Conservation (phyloP, 306 rosid species). For the Cucumis sativus region Cucumber_9930_V3 NC_026655.2:11113501-11114000, state of each 20-base stretch:
- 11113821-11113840: neutral
- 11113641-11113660: neutral
- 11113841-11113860: neutral
- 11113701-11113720: neutral
- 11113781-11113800: neutral
- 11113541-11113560: neutral
- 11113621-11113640: neutral
- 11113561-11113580: conserved; percentile 2
- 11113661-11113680: neutral
- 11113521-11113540: neutral
- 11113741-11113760: neutral
- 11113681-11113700: neutral
- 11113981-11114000: neutral
- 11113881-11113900: neutral
- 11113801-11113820: neutral
- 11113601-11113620: neutral
- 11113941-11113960: conserved; percentile 1
- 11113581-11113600: neutral
- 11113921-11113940: neutral
- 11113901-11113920: neutral
- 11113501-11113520: neutral
- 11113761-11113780: neutral
- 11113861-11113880: neutral
- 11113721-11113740: neutral
- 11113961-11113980: neutral